Evolutionary conservation across 2,329 filamentous ascomycete species (phyloP).

Genomic region (Penicillium sumatraense): DNA sequence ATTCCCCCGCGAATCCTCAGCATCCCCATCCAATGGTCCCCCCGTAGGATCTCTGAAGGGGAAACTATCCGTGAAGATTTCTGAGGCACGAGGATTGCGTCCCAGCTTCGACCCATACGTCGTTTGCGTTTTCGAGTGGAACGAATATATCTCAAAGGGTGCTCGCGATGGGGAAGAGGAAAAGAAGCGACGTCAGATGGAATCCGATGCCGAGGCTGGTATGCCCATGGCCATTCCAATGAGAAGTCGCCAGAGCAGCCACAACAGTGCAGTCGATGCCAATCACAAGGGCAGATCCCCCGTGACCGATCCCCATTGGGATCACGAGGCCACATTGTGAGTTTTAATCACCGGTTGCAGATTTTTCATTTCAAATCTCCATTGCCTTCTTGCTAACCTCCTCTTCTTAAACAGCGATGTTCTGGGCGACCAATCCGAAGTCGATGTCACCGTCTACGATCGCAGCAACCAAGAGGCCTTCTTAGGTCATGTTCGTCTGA

Average conservation of each 20-base stretch:
- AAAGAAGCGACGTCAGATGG: conserved; percentile 62
- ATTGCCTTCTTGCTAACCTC: conserved; percentile 30
- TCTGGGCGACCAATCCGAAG: conserved; percentile 84
- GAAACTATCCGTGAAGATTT: conserved; percentile 86
- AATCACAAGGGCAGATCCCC: conserved; percentile 63
- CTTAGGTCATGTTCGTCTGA: conserved; percentile 84
- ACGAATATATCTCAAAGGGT: conserved; percentile 91
- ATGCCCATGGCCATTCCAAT: conserved; percentile 93
- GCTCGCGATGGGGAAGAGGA: conserved; percentile 67
- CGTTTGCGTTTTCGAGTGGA: conserved; percentile 94
- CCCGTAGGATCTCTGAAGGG: conserved; percentile 77
- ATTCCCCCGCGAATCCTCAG: conserved; percentile 34
- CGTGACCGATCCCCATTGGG: conserved; percentile 88
- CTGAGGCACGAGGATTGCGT: conserved; percentile 79
- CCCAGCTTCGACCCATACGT: conserved; percentile 90
- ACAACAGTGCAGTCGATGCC: conserved; percentile 78
- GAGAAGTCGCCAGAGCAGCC: conserved; percentile 94
- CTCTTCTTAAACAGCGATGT: conserved; percentile 70
- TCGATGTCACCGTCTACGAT: conserved; percentile 94
- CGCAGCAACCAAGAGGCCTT: conserved; percentile 84
- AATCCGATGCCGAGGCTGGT: conserved; percentile 70
- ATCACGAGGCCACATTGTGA: conserved; percentile 93
- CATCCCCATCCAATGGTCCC: conserved; percentile 51
- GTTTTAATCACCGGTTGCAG: conserved; percentile 38
- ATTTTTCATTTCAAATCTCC: neutral